phyloP scores from a whole-genome alignment of 192 early-diverging fungal genomes.

The Coemansia javaensis region DNA sequence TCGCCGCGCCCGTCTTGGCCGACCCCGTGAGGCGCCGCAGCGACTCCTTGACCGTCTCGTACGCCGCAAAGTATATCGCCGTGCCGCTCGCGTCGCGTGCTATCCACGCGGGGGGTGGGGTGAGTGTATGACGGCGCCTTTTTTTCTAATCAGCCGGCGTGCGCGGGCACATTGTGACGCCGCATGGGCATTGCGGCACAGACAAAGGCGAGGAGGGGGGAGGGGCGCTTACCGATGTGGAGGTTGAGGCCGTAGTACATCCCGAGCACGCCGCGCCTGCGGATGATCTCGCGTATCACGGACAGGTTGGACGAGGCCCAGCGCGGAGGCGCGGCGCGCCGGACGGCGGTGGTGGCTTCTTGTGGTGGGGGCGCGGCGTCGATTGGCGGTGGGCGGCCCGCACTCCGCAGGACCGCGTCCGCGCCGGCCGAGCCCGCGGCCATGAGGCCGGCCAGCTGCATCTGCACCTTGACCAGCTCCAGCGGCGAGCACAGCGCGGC shows the following conservation, averaged over 20 bases:
- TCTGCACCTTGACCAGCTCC: conserved; percentile 74
- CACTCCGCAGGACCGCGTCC: neutral
- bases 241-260: conserved; percentile 42
- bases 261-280: conserved; percentile 23
- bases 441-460: conserved; percentile 63
- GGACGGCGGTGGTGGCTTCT: too few species aligned
- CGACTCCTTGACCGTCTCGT: conserved; percentile 55
- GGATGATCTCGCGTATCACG: conserved; percentile 38
- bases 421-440: conserved; percentile 21
- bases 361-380: neutral
- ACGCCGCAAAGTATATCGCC: conserved; percentile 67
- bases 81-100: conserved; percentile 65
- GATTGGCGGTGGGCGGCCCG: neutral
- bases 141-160: neutral
- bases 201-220: too few species aligned
- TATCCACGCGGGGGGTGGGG: conserved; percentile 4
- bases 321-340: conserved; percentile 2
- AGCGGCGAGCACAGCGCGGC: conserved; percentile 69
- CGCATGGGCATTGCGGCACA: too few species aligned
- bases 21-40: conserved; percentile 42
- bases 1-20: conserved; percentile 55
- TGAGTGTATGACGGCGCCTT: neutral
- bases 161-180: neutral
- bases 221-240: conserved; percentile 44
- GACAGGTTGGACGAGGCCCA: conserved; percentile 42